Base-by-base conservation (phyloP, 2,329 filamentous ascomycete species). In the Thelonectria rubi region DNA sequence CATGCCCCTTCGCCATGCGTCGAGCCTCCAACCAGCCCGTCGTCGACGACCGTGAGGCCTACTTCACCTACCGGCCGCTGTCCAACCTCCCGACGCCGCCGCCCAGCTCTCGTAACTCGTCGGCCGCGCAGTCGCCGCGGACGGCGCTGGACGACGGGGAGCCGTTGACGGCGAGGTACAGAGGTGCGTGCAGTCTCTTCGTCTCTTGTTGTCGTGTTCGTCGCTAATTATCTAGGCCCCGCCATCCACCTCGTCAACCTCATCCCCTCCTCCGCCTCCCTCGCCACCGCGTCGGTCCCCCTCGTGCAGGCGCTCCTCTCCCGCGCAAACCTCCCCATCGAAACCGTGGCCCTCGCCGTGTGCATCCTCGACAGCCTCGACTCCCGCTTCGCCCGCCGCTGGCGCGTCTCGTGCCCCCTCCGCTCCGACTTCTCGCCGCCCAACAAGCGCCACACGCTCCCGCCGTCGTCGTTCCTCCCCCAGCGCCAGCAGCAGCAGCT, bases 61-160 rank as follows among this genome's bases (percentile, higher is more conserved):
- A 85, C 75, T 87, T 88, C 70, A 88, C 87, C 65, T 91, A 90
- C 75, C 84, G 86, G 49, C 88, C 88, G 10, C 80, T 91, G 53
- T 90, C 88, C 30, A 89, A 88, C 74, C 82, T 91, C 20, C 88
- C 88, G 20, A 91, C 88, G 54, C 88, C 88, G 64, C 88, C 88
- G 46, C 83, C 82, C 11, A 88, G 85, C 46, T 82, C 82, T 55
- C 74, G 69, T 54, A 75, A 72, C 65, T 80, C 80, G 11, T 81
- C 79, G 34, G 78, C 78, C 26, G 72, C 74, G 42, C 79, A 81
- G 69, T 82, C 81, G 50, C 80, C 82, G 47, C 73, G 74, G 40
- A 74, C 77, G 55, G 74, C 75, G 17, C 71, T 79, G 51, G 79
- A 82, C 53, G 80, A 82, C 70, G 80, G 77, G 60, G 81, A 82